phyloP scores from a whole-genome alignment of 768 basidiomycete genomes.

The Tylopilus plumbeoviolaceoides region DNA sequence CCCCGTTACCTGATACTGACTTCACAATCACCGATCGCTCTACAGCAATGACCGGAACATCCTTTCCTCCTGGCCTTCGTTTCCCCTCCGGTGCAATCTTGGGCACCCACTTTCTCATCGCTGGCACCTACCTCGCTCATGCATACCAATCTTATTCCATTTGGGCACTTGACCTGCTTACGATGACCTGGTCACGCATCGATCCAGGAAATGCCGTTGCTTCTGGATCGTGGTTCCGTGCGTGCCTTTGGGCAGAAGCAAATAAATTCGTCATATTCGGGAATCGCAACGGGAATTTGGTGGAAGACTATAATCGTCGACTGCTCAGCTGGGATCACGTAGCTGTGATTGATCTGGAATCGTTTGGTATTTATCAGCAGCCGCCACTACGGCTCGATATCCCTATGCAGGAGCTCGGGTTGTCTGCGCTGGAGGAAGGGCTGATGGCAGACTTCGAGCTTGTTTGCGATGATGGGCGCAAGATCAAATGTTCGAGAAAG shows the following conservation, averaged over 20 bases:
- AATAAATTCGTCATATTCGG: constrained; percentile 92
- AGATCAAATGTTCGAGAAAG: constrained; percentile 75
- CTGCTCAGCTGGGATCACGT: constrained; percentile 91
- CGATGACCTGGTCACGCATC: constrained; percentile 83
- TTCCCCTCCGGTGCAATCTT: constrained; percentile 94
- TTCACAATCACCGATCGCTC: constrained; percentile 83
- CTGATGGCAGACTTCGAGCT: constrained; percentile 89
- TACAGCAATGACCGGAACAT: constrained; percentile 69
- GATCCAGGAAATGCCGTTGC: constrained; percentile 84
- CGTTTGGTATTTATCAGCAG: constrained; percentile 93
- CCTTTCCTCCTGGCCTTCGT: constrained; percentile 90
- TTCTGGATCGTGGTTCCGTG: constrained; percentile 92
- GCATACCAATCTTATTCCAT: constrained; percentile 93
- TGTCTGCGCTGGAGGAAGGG: constrained; percentile 77
- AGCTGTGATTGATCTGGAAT: constrained; percentile 86
- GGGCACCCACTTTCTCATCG: constrained; percentile 88
- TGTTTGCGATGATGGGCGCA: constrained; percentile 85
- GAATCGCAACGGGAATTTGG: constrained; percentile 80
- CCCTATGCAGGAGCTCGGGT: constrained; percentile 78
- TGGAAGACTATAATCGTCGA: constrained; percentile 89
- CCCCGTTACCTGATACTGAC: constrained; percentile 69
- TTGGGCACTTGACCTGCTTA: constrained; percentile 86
- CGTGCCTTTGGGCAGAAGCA: constrained; percentile 78
- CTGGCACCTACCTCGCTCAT: constrained; percentile 93
- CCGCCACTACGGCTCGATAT: constrained; percentile 63